phyloP scores from a whole-genome alignment of 305 asterid genomes.

The Petunia hybrid region DNA sequence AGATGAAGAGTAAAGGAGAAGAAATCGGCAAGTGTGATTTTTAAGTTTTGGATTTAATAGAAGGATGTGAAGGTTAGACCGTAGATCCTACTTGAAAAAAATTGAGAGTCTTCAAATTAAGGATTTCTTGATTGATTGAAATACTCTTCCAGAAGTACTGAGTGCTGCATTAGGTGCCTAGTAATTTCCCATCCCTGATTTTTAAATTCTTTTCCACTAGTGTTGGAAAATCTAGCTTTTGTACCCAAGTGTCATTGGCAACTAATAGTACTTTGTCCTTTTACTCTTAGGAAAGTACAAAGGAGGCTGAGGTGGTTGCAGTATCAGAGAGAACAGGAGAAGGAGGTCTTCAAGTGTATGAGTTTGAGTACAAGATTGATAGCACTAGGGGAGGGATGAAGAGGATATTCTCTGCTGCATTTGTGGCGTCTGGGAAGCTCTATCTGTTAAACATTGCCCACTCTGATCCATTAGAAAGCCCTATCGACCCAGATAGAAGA shows the following conservation, averaged over 20 bases:
- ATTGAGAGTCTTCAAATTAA: too few species aligned
- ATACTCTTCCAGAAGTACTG: too few species aligned
- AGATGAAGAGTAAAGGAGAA: neutral
- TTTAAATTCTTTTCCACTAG: too few species aligned
- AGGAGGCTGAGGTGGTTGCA: conserved; percentile 72
- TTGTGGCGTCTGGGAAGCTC: conserved; percentile 78
- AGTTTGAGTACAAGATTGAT: conserved; percentile 87
- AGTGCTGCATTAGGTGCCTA: neutral
- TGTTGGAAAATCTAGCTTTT: neutral
- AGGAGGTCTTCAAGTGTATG: conserved; percentile 77
- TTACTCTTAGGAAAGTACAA: conserved; percentile 77
- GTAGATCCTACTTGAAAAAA: neutral
- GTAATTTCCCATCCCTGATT: neutral
- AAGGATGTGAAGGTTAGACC: neutral
- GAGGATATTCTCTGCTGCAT: conserved; percentile 88
- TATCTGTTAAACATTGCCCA: conserved; percentile 76
- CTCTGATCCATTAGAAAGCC: conserved; percentile 66
- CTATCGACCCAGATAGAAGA: conserved; percentile 61
- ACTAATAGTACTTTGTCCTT: neutral
- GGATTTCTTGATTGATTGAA: too few species aligned
- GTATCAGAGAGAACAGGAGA: conserved; percentile 67
- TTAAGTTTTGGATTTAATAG: neutral
- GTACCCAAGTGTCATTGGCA: neutral
- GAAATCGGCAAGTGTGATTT: neutral
- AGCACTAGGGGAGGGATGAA: conserved; percentile 91